These are phyloP conservation scores for Lichtheimia ramosa DNA, from an alignment of 371 early-diverging fungal species.

Conservation along the genomic window DNA sequence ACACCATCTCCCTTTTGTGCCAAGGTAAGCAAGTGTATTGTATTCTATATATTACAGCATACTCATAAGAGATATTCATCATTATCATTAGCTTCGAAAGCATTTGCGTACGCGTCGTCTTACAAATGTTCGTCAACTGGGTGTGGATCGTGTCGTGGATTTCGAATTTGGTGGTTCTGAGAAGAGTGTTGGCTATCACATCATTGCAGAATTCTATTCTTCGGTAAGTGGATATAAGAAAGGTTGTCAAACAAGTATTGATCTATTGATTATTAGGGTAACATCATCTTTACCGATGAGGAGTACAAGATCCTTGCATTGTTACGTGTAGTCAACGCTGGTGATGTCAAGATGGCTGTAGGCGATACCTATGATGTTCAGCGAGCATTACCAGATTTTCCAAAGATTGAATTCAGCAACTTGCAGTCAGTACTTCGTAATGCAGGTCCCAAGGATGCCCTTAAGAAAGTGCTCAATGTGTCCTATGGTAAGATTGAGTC, in stretches of 20 bases:
- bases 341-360: conserved; percentile 76
- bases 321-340: conserved; percentile 84
- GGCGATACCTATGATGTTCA: conserved; percentile 74
- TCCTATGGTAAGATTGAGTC: conserved; percentile 51
- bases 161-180: conserved; percentile 84
- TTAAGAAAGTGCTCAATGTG: conserved; percentile 79
- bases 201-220: conserved; percentile 95
- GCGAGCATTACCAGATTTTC: conserved; percentile 56
- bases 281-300: conserved; percentile 93
- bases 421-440: conserved; percentile 52
- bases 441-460: conserved; percentile 71
- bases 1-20: conserved; percentile 88
- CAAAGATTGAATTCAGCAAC: conserved; percentile 56
- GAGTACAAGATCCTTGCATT: conserved; percentile 83
- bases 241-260: not conserved
- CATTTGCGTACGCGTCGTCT: conserved; percentile 84
- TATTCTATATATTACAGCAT: not conserved
- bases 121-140: conserved; percentile 82
- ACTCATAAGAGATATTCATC: not conserved
- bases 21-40: conserved; percentile 52
- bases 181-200: conserved; percentile 74
- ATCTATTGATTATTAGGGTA: conserved; percentile 65
- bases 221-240: conserved; percentile 48
- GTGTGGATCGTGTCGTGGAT: conserved; percentile 92
- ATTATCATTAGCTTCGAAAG: conserved; percentile 73